phyloP scores from a whole-genome alignment of 768 basidiomycete species.

The Symmetrospora coprosmae region DNA sequence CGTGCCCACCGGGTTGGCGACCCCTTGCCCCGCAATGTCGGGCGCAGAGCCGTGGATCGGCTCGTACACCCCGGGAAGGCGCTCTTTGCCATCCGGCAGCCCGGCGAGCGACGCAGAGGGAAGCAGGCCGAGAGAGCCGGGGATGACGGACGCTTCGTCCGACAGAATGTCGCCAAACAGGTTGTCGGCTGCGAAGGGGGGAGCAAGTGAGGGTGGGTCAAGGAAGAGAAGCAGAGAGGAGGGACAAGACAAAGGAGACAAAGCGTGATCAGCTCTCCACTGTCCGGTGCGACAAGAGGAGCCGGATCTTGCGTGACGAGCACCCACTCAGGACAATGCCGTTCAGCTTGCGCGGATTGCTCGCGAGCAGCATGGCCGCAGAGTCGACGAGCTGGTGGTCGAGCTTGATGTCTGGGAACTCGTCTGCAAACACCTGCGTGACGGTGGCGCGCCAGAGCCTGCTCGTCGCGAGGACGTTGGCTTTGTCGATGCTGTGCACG shows the following conservation, averaged over 20 bases:
- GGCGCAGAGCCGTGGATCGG: constrained; percentile 63
- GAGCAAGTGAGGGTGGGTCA: background rate
- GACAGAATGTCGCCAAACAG: constrained; percentile 47
- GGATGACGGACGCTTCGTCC: constrained; percentile 91
- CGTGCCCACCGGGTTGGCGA: constrained; percentile 88
- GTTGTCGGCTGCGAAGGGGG: constrained; percentile 31
- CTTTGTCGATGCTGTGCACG: constrained; percentile 93
- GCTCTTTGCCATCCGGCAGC: constrained; percentile 51
- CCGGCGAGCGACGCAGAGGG: constrained; percentile 94
- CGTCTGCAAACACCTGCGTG: constrained; percentile 61
- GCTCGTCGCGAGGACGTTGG: constrained; percentile 90
- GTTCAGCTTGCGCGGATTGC: constrained; percentile 78
- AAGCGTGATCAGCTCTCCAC: background rate
- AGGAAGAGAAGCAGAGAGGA: background rate
- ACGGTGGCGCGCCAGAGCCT: constrained; percentile 89
- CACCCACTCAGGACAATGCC: constrained; percentile 82
- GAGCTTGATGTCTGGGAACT: constrained; percentile 74
- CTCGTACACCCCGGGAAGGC: constrained; percentile 80
- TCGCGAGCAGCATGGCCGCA: constrained; percentile 87
- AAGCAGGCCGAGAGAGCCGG: constrained; percentile 86
- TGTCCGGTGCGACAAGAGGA: background rate
- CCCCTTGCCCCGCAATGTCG: constrained; percentile 83
- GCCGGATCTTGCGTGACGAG: too few species aligned
- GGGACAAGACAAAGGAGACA: background rate
- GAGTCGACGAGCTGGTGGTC: constrained; percentile 91